A percentile compares a stretch with the other conserved stretches of the same genome.
phyloP scores from a whole-genome alignment of 768 basidiomycete genomes.

The Boletales sp. region DNA sequence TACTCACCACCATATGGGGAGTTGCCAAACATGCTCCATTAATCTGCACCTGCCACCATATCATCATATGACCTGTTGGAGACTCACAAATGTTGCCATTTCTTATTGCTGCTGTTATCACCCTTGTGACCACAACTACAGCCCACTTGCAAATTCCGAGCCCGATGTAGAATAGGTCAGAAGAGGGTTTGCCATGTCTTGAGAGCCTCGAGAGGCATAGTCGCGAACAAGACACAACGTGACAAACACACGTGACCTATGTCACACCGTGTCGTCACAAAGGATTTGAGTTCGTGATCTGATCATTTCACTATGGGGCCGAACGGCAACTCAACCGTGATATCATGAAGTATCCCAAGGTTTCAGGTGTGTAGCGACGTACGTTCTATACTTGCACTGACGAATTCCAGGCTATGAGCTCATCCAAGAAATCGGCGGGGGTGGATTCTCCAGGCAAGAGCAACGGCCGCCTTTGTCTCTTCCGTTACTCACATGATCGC shows the following conservation, averaged over 20 bases:
- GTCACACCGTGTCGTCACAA: constrained; percentile 31
- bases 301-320: constrained; percentile 9
- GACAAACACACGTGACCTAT: constrained; percentile 6
- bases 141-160: no score
- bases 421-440: constrained; percentile 76
- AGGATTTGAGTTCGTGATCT: background rate
- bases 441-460: constrained; percentile 77
- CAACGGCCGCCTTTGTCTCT: background rate
- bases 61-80: no score
- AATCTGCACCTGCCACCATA: no score
- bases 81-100: no score
- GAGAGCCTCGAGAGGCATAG: no score
- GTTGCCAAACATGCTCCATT: no score
- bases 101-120: no score
- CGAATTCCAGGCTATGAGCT: constrained; percentile 58
- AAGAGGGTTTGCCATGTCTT: background rate
- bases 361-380: constrained; percentile 20
- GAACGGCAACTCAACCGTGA: background rate
- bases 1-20: no score
- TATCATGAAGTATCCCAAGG: constrained; percentile 33
- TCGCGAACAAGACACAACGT: no score
- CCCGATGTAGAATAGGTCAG: background rate
- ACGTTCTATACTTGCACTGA: background rate
- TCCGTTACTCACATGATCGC: background rate
- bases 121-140: no score